A percentile compares a stretch with the other conserved stretches of the same genome.
Conservation (phyloP, 495 filamentous ascomycete genomes). For the Entonaema liquescens region DNA sequence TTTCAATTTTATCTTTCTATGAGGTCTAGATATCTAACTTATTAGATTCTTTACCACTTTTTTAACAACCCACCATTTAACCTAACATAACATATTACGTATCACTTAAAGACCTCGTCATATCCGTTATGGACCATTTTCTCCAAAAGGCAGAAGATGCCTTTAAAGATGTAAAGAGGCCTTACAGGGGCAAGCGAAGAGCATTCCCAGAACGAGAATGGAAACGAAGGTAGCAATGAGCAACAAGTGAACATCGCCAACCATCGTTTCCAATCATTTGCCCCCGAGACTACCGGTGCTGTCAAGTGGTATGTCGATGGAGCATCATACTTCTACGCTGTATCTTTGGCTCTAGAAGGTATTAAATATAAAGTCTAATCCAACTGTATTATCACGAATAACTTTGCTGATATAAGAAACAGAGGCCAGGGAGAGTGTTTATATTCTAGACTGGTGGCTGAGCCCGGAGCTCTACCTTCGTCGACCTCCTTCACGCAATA, state of each 20-base stretch:
- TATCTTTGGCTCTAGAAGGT: constrained; percentile 81
- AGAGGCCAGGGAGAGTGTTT: constrained; percentile 83
- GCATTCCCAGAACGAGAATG: constrained; percentile 34
- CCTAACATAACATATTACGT: background rate
- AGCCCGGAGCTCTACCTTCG: constrained; percentile 90
- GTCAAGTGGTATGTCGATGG: constrained; percentile 96
- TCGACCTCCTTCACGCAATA: constrained; percentile 81
- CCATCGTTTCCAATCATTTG: constrained; percentile 80
- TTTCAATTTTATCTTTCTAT: background rate
- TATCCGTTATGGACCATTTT: constrained; percentile 44
- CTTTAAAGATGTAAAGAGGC: constrained; percentile 44
- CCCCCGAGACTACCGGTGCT: constrained; percentile 86
- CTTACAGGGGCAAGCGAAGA: constrained; percentile 45
- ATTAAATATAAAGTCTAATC: background rate
- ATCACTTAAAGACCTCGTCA: background rate
- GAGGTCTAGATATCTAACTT: constrained; percentile 1
- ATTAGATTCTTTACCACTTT: background rate
- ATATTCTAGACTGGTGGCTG: constrained; percentile 96
- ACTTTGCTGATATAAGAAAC: constrained; percentile 28
- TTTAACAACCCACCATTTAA: background rate
- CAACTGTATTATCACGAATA: background rate
- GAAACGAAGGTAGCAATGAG: constrained; percentile 44
- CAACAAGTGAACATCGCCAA: constrained; percentile 54
- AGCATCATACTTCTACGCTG: constrained; percentile 90
- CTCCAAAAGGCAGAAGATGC: constrained; percentile 48